These are phyloP conservation scores for Epichloe aotearoae DNA, from an alignment of 2,329 filamentous ascomycete species.

Conservation along the genomic window DNA sequence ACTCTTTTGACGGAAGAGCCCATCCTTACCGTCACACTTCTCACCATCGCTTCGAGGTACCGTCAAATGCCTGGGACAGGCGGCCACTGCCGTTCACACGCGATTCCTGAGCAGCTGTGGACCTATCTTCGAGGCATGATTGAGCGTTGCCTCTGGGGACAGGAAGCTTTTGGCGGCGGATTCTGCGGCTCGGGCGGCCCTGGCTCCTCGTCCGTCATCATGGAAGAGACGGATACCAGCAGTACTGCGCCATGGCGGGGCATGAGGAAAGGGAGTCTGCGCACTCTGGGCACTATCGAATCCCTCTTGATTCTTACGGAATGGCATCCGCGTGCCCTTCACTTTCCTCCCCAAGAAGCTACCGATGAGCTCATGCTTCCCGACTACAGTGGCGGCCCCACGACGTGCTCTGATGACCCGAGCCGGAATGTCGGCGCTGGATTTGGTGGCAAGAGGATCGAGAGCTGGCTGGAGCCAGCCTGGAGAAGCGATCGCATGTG, in stretches of 20 bases:
- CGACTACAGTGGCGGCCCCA: conserved; percentile 36
- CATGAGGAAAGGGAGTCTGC: conserved; percentile 62
- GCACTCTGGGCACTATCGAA: conserved; percentile 88
- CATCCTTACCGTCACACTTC: conserved; percentile 77
- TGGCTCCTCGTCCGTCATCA: conserved; percentile 24
- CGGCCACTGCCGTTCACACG: conserved; percentile 69
- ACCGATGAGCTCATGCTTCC: conserved; percentile 57
- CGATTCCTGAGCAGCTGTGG: conserved; percentile 94
- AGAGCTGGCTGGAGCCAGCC: conserved; percentile 91
- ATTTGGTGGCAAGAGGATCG: conserved; percentile 73
- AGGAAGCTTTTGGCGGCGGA: conserved; percentile 86
- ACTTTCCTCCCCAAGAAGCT: conserved; percentile 76
- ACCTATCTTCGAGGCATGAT: conserved; percentile 90
- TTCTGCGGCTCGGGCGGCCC: conserved; percentile 60
- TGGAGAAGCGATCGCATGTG: conserved; percentile 94
- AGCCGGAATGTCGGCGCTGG: conserved; percentile 30
- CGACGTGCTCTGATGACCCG: conserved; percentile 24
- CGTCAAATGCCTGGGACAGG: conserved; percentile 68
- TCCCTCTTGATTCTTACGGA: conserved; percentile 89
- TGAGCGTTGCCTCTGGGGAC: conserved; percentile 86
- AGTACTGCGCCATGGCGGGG: conserved; percentile 59
- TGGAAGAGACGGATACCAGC: conserved; percentile 46
- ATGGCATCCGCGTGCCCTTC: conserved; percentile 89
- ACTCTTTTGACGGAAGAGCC: conserved; percentile 81
- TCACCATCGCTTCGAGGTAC: conserved; percentile 85